Conservation (phyloP, 1,139 yeast species). For the Zygosaccharomyces sapae region DNA sequence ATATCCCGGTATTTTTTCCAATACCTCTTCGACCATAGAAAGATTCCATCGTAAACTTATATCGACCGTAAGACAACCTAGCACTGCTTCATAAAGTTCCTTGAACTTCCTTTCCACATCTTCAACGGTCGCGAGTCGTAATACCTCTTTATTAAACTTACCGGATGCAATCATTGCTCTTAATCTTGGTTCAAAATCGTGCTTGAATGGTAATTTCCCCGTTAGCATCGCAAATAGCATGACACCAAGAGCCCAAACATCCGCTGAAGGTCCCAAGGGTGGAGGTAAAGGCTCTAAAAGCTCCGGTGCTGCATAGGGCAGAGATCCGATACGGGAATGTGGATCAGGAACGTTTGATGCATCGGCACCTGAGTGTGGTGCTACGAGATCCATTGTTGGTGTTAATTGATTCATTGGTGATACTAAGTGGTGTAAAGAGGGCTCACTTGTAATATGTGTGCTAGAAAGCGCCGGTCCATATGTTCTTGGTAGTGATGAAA, state of each 20-base stretch:
- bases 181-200: slow-evolving; percentile 73
- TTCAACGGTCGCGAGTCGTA: slow-evolving; percentile 36
- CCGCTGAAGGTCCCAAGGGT: slow-evolving; percentile 63
- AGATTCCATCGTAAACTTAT: slow-evolving; percentile 51
- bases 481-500: slow-evolving; percentile 25
- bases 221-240: slow-evolving; percentile 66
- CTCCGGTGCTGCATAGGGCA: slow-evolving; percentile 93
- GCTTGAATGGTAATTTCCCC: slow-evolving; percentile 78
- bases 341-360: slow-evolving; percentile 15
- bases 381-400: slow-evolving; percentile 15
- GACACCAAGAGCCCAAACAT: slow-evolving; percentile 90
- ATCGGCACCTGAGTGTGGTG: slow-evolving; percentile 11
- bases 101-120: slow-evolving; percentile 13
- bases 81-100: slow-evolving; percentile 44
- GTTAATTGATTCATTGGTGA: slow-evolving; percentile 9
- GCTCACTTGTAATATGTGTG: slow-evolving; percentile 15
- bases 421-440: slow-evolving; percentile 9
- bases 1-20: slow-evolving; percentile 5
- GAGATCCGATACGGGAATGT: slow-evolving; percentile 64
- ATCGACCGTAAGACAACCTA: slow-evolving; percentile 53
- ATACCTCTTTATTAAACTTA: slow-evolving; percentile 48
- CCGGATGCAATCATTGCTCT: slow-evolving; percentile 70
- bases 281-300: slow-evolving; percentile 63
- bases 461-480: slow-evolving; percentile 36
- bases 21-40: slow-evolving; percentile 32